These are phyloP conservation scores for Mallotus nudiflorus DNA, from an alignment of 345 rosid genomes.

Conservation along the genomic window DNA sequence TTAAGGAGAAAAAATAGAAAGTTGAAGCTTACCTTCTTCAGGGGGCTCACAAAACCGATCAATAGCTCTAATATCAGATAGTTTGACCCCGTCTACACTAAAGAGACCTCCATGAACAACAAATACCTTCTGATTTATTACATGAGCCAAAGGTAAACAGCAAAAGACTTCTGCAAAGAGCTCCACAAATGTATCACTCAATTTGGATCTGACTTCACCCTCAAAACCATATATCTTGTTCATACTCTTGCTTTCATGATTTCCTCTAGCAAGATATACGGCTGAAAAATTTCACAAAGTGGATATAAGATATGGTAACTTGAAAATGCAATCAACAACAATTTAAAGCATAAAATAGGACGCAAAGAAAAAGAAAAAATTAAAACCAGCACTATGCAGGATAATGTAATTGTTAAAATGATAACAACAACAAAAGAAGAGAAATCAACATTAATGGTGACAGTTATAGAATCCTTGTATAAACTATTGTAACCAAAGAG, in stretches of 20 bases:
- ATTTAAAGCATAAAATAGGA: not conserved
- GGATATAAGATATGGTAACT: slow-evolving; percentile 13
- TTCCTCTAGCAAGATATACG: slow-evolving; percentile 90
- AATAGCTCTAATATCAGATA: slow-evolving; percentile 80
- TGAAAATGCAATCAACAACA: not conserved
- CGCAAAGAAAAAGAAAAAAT: not conserved
- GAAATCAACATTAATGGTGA: not conserved
- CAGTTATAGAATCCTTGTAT: not conserved
- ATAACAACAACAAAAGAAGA: not conserved
- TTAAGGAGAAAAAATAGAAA: not conserved
- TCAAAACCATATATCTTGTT: slow-evolving; percentile 98
- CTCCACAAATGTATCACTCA: slow-evolving; percentile 88
- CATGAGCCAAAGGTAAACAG: slow-evolving; percentile 91
- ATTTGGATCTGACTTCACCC: slow-evolving; percentile 94
- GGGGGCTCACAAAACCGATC: slow-evolving; percentile 98
- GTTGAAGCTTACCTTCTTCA: slow-evolving; percentile 76
- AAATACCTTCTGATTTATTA: slow-evolving; percentile 73
- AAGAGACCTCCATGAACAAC: slow-evolving; percentile 99
- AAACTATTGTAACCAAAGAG: not conserved
- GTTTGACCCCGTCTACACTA: slow-evolving; percentile 93
- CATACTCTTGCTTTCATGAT: slow-evolving; percentile 99
- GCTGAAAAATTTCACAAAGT: slow-evolving; percentile 52
- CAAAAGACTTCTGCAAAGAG: slow-evolving; percentile 98
- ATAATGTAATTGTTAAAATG: not conserved
- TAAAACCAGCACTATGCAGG: not conserved